Percentiles rank a stretch among this genome's conserved stretches.
phyloP scores from a whole-genome alignment of 768 basidiomycete genomes.

The Auricularia auricula-judae region DNA sequence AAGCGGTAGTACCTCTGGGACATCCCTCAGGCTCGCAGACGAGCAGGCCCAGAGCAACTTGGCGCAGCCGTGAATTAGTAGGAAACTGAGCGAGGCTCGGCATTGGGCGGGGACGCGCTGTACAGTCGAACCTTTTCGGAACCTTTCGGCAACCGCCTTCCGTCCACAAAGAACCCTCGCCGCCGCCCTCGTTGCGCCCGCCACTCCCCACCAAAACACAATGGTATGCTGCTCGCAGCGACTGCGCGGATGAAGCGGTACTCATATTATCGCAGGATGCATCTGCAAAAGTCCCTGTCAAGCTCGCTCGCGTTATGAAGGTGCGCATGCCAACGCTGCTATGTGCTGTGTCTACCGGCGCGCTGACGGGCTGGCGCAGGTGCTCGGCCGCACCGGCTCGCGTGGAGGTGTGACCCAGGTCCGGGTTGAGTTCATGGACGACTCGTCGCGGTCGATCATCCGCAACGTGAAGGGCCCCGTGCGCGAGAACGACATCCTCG shows the following conservation, averaged over 20 bases:
- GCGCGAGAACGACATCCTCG: slow-evolving; percentile 89
- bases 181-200: slow-evolving; percentile 27
- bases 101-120: too few relatives aligned
- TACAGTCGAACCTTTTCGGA: too few relatives aligned
- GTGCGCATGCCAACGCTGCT: slow-evolving; percentile 28
- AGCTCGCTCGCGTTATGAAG: slow-evolving; percentile 97
- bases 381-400: slow-evolving; percentile 96
- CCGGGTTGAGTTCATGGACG: slow-evolving; percentile 99
- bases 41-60: too few relatives aligned
- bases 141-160: slow-evolving; percentile 16
- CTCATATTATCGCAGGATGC: slow-evolving; percentile 35
- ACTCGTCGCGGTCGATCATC: slow-evolving; percentile 89
- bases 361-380: slow-evolving; percentile 32
- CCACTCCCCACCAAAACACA: slow-evolving; percentile 30
- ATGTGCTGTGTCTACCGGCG: slow-evolving; percentile 3
- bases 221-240: too few relatives aligned
- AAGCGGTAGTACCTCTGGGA: too few relatives aligned
- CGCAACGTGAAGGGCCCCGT: slow-evolving; percentile 99
- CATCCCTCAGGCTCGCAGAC: too few relatives aligned
- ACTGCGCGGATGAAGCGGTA: too few relatives aligned
- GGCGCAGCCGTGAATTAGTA: too few relatives aligned
- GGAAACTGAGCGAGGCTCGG: too few relatives aligned
- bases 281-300: slow-evolving; percentile 83
- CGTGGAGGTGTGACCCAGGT: slow-evolving; percentile 99
- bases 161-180: slow-evolving; percentile 19